Evolutionary conservation across 257 asterid genomes (phyloP).

Genomic region (Mentha longifolia): DNA sequence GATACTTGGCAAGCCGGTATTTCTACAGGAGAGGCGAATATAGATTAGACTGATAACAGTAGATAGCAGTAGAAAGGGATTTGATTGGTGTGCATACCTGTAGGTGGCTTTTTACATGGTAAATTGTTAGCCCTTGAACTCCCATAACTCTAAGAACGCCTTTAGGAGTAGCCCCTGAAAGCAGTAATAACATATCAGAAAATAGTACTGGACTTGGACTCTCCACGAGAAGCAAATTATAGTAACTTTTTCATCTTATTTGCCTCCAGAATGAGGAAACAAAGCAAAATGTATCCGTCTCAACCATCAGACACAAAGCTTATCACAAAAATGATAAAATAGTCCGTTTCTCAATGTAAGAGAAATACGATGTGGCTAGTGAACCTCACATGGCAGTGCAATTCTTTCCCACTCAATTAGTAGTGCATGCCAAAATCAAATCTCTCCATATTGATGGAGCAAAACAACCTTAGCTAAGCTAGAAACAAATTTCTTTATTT

Average conservation of each 20-base stretch:
- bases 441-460: slow-evolving; percentile 7
- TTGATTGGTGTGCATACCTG: slow-evolving; percentile 57
- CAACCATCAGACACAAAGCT: too few species aligned
- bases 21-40: slow-evolving; percentile 75
- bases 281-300: too few species aligned
- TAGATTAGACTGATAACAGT: neutral
- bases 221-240: slow-evolving; percentile 8
- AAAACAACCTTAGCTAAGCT: slow-evolving; percentile 3
- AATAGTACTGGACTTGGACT: too few species aligned
- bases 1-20: slow-evolving; percentile 96
- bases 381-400: neutral
- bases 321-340: neutral
- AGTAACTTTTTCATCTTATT: neutral
- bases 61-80: slow-evolving; percentile 26
- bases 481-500: neutral
- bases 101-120: slow-evolving; percentile 97
- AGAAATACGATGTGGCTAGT: neutral
- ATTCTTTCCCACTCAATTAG: slow-evolving; percentile 7
- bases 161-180: slow-evolving; percentile 97
- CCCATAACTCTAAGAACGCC: slow-evolving; percentile 99
- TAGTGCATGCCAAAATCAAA: slow-evolving; percentile 4
- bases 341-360: neutral
- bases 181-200: slow-evolving; percentile 29
- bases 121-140: slow-evolving; percentile 92
- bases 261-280: neutral